These are phyloP conservation scores for Phytophthora hibernalis DNA, from an alignment of 352 stramenopile species.

Conservation along the genomic window DNA sequence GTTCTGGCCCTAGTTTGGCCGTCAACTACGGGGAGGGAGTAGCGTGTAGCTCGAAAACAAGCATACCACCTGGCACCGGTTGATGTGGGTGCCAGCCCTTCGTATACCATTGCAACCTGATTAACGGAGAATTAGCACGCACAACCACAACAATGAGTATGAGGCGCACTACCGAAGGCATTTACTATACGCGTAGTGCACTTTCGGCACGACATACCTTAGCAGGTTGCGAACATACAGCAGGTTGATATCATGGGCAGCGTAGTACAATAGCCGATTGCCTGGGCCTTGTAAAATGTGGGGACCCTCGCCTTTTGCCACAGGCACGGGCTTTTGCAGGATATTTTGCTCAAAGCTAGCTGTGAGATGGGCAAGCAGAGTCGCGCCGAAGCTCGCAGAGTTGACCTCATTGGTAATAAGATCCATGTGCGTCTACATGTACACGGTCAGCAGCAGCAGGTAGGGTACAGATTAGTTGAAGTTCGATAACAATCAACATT, in stretches of 20 bases:
- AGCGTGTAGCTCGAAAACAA: constrained; percentile 79
- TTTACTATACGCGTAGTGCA: background rate
- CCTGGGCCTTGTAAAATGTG: constrained; percentile 54
- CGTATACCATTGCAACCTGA: constrained; percentile 72
- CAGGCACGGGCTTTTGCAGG: constrained; percentile 45
- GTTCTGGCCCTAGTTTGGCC: constrained; percentile 7
- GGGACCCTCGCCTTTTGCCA: constrained; percentile 57
- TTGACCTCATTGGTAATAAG: constrained; percentile 85
- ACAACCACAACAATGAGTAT: background rate
- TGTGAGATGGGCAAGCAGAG: constrained; percentile 77
- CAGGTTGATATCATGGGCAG: constrained; percentile 84
- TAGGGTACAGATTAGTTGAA: constrained; percentile 2
- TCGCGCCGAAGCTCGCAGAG: constrained; percentile 75
- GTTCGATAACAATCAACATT: constrained; percentile 1
- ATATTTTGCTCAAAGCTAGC: constrained; percentile 78
- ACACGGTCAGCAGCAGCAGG: constrained; percentile 10
- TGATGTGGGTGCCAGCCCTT: constrained; percentile 80
- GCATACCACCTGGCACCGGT: constrained; percentile 73
- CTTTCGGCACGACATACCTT: constrained; percentile 38
- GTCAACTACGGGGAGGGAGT: constrained; percentile 10
- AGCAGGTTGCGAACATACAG: constrained; percentile 79
- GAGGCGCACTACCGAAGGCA: background rate
- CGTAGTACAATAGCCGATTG: constrained; percentile 77
- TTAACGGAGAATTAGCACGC: constrained; percentile 7
- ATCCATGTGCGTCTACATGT: constrained; percentile 69